phyloP scores from a whole-genome alignment of 1,284 basidiomycete species.

The Ganoderma sinense region DNA sequence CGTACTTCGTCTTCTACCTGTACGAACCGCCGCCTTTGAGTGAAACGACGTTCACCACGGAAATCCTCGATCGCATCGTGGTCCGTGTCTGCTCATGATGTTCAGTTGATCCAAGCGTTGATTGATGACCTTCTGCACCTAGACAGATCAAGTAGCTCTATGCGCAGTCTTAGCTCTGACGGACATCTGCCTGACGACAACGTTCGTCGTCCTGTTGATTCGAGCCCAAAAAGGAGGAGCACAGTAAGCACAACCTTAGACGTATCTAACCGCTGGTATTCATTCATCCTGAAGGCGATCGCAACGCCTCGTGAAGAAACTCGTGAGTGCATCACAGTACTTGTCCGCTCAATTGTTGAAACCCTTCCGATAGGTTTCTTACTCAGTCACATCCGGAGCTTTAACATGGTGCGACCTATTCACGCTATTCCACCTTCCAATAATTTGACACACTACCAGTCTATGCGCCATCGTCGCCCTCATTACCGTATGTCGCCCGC shows the following conservation, averaged over 20 bases:
- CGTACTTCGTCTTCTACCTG: slow-evolving; percentile 4
- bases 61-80: neutral
- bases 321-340: neutral
- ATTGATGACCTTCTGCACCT: neutral
- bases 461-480: neutral
- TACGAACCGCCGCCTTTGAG: neutral
- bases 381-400: neutral
- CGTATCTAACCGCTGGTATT: neutral
- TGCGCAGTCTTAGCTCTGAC: neutral
- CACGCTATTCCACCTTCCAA: neutral
- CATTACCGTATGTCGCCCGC: neutral
- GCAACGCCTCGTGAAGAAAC: slow-evolving; percentile 2
- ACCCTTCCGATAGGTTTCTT: neutral
- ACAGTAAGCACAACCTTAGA: neutral
- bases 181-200: neutral
- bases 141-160: neutral
- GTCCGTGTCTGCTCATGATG: neutral
- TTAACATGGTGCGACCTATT: neutral
- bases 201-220: neutral
- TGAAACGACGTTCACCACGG: neutral
- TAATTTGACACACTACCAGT: neutral
- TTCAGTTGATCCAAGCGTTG: neutral
- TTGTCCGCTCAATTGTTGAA: neutral
- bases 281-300: neutral
- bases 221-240: slow-evolving; percentile 6